Base-by-base conservation (phyloP, 805 yeast genomes). In the Kregervanrija delftensis region DNA sequence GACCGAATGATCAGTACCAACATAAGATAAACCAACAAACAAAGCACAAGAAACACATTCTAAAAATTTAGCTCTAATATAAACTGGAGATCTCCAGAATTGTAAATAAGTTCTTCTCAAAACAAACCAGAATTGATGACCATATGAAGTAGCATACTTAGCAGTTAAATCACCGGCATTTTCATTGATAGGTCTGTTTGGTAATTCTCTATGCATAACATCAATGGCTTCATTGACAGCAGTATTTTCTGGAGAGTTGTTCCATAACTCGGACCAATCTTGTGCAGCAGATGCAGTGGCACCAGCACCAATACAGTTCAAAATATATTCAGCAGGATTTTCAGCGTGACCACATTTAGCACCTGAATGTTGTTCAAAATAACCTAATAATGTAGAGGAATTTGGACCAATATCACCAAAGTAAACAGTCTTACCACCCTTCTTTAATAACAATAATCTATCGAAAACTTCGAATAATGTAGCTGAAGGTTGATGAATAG, bases 1-100 rank as follows among this genome's bases (percentile, higher is more conserved):
- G n/a, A n/a, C n/a, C n/a, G 73, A 61, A 37, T 63, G 59, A 41
- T 73, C 73, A 30, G 79, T 74, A 53, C 77, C 69, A 69, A 70
- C 83, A 64, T 81, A 86, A 0, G 83, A 70, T 61, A 86, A 86
- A 37, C 95, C 95, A 49, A 81, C 74, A 58, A n/a, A n/a, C n/a
- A n/a, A n/a, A n/a, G n/a, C n/a, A n/a, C n/a, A n/a, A 82, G 80
- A 13, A 33, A 71, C 58, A 49, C 67, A 65, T 52, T 55, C 45
- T 15, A 69, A 67, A 17, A 78, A 53, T 65, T 84, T 86, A 33
- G 91, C 69, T 61, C 72, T 68, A 51, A 84, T 71, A 58, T 84
- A 83, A 28, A 66, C 58, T 5, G 81, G 83, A 49, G 81, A 72
- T 61, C 93, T 72, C 76, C 77, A 81, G 50, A 71, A 69, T 51